Evolutionary conservation across 2,329 filamentous ascomycete species (phyloP).

Genomic region (Cytospora schulzeri): DNA sequence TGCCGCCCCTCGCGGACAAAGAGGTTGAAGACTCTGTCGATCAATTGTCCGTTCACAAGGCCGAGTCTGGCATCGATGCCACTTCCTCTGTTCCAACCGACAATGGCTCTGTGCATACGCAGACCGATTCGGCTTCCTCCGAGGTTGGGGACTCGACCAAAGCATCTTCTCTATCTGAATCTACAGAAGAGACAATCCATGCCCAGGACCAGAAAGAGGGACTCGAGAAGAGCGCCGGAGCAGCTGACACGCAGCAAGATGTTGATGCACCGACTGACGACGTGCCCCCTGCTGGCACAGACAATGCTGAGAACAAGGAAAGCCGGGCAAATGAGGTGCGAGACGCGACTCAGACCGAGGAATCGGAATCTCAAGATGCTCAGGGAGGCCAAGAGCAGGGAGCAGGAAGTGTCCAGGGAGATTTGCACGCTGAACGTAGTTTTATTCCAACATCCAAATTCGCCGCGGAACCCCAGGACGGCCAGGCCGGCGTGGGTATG

Average conservation of each 20-base stretch:
- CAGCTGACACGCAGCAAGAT: constrained; percentile 20
- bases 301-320: constrained; percentile 8
- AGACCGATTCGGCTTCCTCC: constrained; percentile 57
- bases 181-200: constrained; percentile 61
- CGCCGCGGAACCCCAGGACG: constrained; percentile 27
- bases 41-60: constrained; percentile 45
- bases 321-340: constrained; percentile 13
- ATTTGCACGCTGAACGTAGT: constrained; percentile 20
- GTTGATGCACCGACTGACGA: constrained; percentile 16
- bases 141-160: constrained; percentile 63
- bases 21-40: constrained; percentile 34
- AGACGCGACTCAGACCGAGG: constrained; percentile 22
- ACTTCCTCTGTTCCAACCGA: constrained; percentile 51
- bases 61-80: constrained; percentile 59
- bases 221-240: constrained; percentile 20
- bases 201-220: constrained; percentile 39
- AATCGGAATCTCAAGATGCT: constrained; percentile 6
- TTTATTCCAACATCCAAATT: constrained; percentile 34
- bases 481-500: constrained; percentile 28
- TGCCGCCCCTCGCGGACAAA: constrained; percentile 26
- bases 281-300: constrained; percentile 7
- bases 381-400: constrained; percentile 17
- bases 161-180: constrained; percentile 65
- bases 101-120: constrained; percentile 49
- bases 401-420: constrained; percentile 10